Conservation (phyloP, 345 rosid genomes). For the Xanthoceras sorbifolium region DNA sequence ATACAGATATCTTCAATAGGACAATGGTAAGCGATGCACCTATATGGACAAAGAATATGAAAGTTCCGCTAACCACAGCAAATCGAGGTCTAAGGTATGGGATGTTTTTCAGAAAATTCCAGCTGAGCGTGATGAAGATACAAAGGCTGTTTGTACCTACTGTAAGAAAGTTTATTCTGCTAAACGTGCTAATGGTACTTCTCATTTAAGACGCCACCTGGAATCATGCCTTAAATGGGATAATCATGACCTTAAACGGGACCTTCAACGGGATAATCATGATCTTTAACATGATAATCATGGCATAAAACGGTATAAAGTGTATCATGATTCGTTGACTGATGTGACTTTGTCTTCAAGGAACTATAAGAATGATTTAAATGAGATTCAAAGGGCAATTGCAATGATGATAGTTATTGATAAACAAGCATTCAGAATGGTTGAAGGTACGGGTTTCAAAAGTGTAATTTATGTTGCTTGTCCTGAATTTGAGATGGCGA, state of each 20-base stretch:
- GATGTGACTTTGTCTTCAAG: slow-evolving; percentile 19
- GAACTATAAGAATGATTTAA: slow-evolving; percentile 16
- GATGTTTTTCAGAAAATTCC: slow-evolving; percentile 33
- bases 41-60: slow-evolving; percentile 18
- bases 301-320: not conserved
- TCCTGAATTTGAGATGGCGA: slow-evolving; percentile 28
- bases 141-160: slow-evolving; percentile 28
- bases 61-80: slow-evolving; percentile 17
- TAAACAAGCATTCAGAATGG: slow-evolving; percentile 23
- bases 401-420: slow-evolving; percentile 31
- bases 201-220: slow-evolving; percentile 31
- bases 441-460: slow-evolving; percentile 31
- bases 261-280: slow-evolving; percentile 1
- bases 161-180: slow-evolving; percentile 32
- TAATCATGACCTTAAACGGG: slow-evolving; percentile 8
- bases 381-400: slow-evolving; percentile 23
- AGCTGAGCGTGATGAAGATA: slow-evolving; percentile 19
- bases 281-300: not conserved
- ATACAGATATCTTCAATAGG: slow-evolving; percentile 23
- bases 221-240: slow-evolving; percentile 26
- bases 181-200: slow-evolving; percentile 26
- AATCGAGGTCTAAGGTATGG: slow-evolving; percentile 31
- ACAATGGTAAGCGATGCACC: slow-evolving; percentile 6
- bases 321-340: slow-evolving; percentile 23
- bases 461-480: slow-evolving; percentile 27